Conservation (phyloP, 805 yeast species). For the Wickerhamomyces strasburgensis region DNA sequence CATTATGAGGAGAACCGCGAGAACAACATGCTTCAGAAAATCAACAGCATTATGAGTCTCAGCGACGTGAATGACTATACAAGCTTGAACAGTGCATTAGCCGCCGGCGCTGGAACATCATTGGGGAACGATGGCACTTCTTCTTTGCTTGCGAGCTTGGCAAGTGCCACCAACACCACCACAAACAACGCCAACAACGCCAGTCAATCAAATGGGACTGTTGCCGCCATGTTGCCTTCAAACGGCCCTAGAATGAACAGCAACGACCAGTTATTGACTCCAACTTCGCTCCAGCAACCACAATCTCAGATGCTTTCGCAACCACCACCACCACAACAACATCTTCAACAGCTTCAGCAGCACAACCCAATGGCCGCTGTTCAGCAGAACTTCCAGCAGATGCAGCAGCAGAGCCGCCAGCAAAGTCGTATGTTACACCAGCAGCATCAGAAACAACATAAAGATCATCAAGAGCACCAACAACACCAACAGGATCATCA, state of each 20-base stretch:
- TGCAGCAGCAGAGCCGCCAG: slow-evolving; percentile 15
- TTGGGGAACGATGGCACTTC: slow-evolving; percentile 15
- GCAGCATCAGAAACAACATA: slow-evolving; percentile 12
- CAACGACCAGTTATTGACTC: slow-evolving; percentile 17
- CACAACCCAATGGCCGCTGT: slow-evolving; percentile 10
- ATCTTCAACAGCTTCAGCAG: slow-evolving; percentile 10
- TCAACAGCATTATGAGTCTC: slow-evolving; percentile 18
- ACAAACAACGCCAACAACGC: no score
- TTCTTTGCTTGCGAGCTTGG: slow-evolving; percentile 18
- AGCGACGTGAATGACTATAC: slow-evolving; percentile 17
- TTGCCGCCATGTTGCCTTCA: slow-evolving; percentile 11
- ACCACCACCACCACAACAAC: slow-evolving; percentile 10
- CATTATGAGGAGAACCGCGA: slow-evolving; percentile 22
- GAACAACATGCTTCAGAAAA: slow-evolving; percentile 18
- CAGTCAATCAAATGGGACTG: slow-evolving; percentile 3
- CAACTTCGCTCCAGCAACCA: slow-evolving; percentile 12
- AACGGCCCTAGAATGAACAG: slow-evolving; percentile 14
- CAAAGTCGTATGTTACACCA: slow-evolving; percentile 8
- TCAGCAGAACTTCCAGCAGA: slow-evolving; percentile 17
- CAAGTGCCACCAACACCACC: slow-evolving; percentile 6
- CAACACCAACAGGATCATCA: slow-evolving; percentile 3
- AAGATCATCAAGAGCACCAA: slow-evolving; percentile 6
- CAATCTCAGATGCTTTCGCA: slow-evolving; percentile 8
- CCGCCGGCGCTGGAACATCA: slow-evolving; percentile 4
- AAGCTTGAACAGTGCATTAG: slow-evolving; percentile 8